Evolutionary conservation across 768 basidiomycete genomes (phyloP).

Genomic region (Collybia sp.): DNA sequence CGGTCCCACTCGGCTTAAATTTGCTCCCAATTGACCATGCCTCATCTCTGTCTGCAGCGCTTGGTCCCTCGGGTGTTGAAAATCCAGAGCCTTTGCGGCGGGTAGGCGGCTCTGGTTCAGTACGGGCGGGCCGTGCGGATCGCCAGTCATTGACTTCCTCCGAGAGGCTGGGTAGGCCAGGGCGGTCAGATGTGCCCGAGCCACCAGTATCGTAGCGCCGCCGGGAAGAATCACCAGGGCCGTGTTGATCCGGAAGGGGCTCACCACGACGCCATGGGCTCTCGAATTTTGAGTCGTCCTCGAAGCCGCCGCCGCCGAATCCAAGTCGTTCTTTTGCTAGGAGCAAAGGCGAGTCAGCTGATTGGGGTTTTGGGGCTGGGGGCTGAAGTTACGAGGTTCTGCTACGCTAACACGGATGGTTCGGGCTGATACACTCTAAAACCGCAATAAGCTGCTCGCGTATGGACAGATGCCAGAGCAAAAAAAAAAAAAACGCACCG

Average conservation of each 20-base stretch:
- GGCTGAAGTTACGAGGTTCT: slow-evolving; percentile 75
- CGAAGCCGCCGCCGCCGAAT: slow-evolving; percentile 46
- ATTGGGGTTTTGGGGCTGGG: slow-evolving; percentile 4
- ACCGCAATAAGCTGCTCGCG: slow-evolving; percentile 3
- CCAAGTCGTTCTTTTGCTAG: slow-evolving; percentile 74
- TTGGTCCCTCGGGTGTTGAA: slow-evolving; percentile 32
- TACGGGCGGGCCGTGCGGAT: slow-evolving; percentile 41
- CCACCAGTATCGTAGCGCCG: slow-evolving; percentile 55
- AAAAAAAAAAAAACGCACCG: slow-evolving; percentile 38
- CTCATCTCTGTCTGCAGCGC: slow-evolving; percentile 75
- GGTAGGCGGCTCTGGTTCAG: slow-evolving; percentile 46
- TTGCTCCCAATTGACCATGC: slow-evolving; percentile 72
- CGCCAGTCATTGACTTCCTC: slow-evolving; percentile 73
- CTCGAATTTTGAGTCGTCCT: slow-evolving; percentile 80
- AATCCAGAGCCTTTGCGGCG: slow-evolving; percentile 60
- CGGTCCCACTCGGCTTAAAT: slow-evolving; percentile 53
- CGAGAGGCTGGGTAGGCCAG: slow-evolving; percentile 40
- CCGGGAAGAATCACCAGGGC: slow-evolving; percentile 59
- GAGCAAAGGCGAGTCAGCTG: slow-evolving; percentile 5
- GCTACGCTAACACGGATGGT: slow-evolving; percentile 90
- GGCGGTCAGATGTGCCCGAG: slow-evolving; percentile 17
- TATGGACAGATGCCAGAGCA: not conserved
- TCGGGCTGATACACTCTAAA: slow-evolving; percentile 69
- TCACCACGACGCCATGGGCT: slow-evolving; percentile 85
- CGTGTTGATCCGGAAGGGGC: slow-evolving; percentile 68